These are phyloP conservation scores for Epichloe baconii DNA, from an alignment of 2,329 filamentous ascomycete species.

Conservation along the genomic window DNA sequence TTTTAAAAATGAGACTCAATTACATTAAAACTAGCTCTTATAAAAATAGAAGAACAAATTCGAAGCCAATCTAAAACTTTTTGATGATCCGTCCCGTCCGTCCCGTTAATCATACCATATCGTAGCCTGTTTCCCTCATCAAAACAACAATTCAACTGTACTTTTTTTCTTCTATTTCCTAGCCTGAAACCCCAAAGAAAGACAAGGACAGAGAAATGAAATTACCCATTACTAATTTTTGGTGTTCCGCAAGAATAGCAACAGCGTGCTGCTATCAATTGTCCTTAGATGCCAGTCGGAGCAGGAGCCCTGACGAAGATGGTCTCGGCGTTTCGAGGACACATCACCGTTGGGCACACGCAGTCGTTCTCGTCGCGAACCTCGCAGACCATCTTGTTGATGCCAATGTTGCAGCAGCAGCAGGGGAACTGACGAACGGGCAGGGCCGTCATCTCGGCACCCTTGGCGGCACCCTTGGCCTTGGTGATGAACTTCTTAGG, in stretches of 20 bases:
- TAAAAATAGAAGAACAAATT: neutral
- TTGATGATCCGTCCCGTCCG: neutral
- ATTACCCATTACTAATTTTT: neutral
- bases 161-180: neutral
- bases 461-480: neutral
- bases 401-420: constrained; percentile 12
- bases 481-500: neutral
- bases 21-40: neutral
- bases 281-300: neutral
- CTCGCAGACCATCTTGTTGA: constrained; percentile 10
- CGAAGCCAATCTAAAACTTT: neutral
- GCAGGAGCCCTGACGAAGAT: neutral
- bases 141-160: neutral
- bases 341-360: constrained; percentile 10
- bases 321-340: constrained; percentile 5
- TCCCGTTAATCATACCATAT: neutral
- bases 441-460: neutral
- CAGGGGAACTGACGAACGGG: constrained; percentile 3
- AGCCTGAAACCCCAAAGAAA: neutral
- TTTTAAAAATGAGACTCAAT: neutral
- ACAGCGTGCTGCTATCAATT: neutral
- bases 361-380: constrained; percentile 9
- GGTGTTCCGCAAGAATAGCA: neutral
- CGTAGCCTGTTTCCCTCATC: neutral
- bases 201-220: neutral